Percentiles rank a stretch among this genome's conserved stretches.
phyloP scores from a whole-genome alignment of 192 early-diverging fungal genomes.

The Phycomyces blakesleeanus region DNA sequence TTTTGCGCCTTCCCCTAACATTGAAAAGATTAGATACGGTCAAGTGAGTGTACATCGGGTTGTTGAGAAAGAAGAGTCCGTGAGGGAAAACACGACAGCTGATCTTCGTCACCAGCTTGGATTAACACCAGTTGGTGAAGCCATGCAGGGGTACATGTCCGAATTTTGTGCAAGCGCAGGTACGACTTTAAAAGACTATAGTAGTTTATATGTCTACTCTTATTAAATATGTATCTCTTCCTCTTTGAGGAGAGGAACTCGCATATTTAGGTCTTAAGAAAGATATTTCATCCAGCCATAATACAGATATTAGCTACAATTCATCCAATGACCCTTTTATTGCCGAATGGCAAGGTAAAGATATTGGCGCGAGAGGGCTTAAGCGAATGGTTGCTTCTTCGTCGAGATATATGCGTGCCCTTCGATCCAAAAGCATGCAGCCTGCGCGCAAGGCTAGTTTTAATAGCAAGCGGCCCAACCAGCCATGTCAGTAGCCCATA shows the following conservation, averaged over 20 bases:
- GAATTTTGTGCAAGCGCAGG: neutral
- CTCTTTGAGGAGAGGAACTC: neutral
- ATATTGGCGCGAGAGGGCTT: neutral
- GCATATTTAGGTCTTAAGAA: neutral
- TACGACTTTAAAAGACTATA: neutral
- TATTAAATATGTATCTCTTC: neutral
- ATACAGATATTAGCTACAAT: neutral
- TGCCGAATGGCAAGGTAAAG: neutral
- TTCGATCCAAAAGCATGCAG: slow-evolving; percentile 11
- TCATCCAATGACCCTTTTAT: neutral
- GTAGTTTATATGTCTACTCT: neutral
- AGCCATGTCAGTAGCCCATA: neutral
- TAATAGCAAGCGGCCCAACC: neutral
- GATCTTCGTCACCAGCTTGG: slow-evolving; percentile 1
- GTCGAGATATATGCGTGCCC: neutral
- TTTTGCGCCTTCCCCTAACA: too few species aligned
- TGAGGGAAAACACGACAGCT: neutral
- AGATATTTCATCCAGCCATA: neutral
- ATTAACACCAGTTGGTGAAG: neutral
- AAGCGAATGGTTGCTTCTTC: slow-evolving; percentile 14
- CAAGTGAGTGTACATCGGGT: too few species aligned
- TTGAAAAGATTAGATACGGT: too few species aligned
- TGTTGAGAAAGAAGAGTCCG: neutral
- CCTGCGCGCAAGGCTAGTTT: neutral
- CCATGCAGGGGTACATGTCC: neutral